Evolutionary conservation across 768 basidiomycete species (phyloP).

Genomic region (Tulasnella sp.): DNA sequence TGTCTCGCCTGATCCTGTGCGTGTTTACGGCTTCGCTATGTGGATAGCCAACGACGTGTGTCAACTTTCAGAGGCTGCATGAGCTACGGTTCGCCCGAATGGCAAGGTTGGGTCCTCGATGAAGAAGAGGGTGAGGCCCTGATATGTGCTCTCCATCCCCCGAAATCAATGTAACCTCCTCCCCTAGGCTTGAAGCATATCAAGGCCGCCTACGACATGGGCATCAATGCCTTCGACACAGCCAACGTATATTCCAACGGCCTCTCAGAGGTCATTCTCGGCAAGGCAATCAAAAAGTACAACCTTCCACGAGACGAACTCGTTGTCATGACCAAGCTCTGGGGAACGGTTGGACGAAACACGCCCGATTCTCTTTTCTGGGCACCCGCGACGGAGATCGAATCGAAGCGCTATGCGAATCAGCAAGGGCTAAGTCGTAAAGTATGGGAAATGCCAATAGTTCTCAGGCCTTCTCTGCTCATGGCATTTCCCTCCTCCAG

Average conservation of each 20-base stretch:
- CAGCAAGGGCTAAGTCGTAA: conserved; percentile 58
- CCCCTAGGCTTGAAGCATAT: conserved; percentile 50
- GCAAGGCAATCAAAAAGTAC: conserved; percentile 67
- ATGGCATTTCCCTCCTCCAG: conserved; percentile 39
- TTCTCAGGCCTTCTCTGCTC: no score
- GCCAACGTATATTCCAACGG: conserved; percentile 63
- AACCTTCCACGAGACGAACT: conserved; percentile 64
- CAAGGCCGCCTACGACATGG: conserved; percentile 42
- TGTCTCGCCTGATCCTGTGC: conserved; percentile 32
- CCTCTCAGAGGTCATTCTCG: conserved; percentile 65
- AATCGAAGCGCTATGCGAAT: conserved; percentile 58
- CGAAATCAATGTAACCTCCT: not conserved
- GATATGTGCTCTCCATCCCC: conserved; percentile 34
- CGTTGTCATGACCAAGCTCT: conserved; percentile 50
- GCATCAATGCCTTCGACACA: conserved; percentile 42
- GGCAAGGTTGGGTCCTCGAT: conserved; percentile 58
- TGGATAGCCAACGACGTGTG: not conserved
- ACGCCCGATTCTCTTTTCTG: not conserved
- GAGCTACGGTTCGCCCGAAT: conserved; percentile 58
- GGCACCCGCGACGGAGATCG: conserved; percentile 35
- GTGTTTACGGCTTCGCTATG: not conserved
- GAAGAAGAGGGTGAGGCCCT: conserved; percentile 57
- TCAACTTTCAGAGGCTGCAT: conserved; percentile 56
- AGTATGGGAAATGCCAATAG: conserved; percentile 39
- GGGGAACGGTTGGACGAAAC: not conserved